Evolutionary conservation across 2,329 filamentous ascomycete genomes (phyloP).

Genomic region (Sordariomycetes sp.): DNA sequence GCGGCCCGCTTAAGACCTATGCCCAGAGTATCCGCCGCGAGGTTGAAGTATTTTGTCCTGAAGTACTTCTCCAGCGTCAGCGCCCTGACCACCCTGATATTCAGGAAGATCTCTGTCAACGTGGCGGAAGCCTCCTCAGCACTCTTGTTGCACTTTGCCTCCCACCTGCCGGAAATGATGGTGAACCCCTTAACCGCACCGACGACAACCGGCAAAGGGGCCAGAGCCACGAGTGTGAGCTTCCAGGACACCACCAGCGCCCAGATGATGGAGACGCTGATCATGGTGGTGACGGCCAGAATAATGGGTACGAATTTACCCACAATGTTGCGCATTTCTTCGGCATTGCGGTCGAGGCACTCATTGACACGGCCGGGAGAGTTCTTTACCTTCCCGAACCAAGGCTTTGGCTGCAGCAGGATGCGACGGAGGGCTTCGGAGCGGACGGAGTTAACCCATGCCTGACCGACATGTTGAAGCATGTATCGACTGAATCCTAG

Average conservation of each 20-base stretch:
- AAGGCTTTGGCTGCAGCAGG: slow-evolving; percentile 65
- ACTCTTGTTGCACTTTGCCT: slow-evolving; percentile 55
- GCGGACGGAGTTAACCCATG: slow-evolving; percentile 69
- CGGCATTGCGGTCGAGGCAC: slow-evolving; percentile 69
- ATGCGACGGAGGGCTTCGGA: slow-evolving; percentile 58
- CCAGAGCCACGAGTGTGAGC: slow-evolving; percentile 67
- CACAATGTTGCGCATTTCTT: slow-evolving; percentile 79
- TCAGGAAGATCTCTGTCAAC: slow-evolving; percentile 66
- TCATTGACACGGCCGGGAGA: slow-evolving; percentile 55
- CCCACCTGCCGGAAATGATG: slow-evolving; percentile 60
- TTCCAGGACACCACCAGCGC: slow-evolving; percentile 68
- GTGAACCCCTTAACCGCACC: slow-evolving; percentile 58
- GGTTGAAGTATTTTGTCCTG: slow-evolving; percentile 46
- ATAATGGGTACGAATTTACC: slow-evolving; percentile 67
- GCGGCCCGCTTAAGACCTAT: slow-evolving; percentile 58
- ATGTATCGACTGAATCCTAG: slow-evolving; percentile 61
- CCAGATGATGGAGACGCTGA: slow-evolving; percentile 63
- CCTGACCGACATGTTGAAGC: slow-evolving; percentile 61
- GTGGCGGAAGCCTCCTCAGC: slow-evolving; percentile 45
- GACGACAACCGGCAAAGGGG: slow-evolving; percentile 59
- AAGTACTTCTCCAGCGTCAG: slow-evolving; percentile 70
- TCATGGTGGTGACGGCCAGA: slow-evolving; percentile 58
- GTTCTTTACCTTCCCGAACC: slow-evolving; percentile 67
- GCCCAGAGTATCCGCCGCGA: slow-evolving; percentile 40
- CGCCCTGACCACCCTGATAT: slow-evolving; percentile 69